Evolutionary conservation across 2,329 filamentous ascomycete species (phyloP), one percentile per base, ranked within the genome.

Genomic region (Westerdykella sp.): DNA sequence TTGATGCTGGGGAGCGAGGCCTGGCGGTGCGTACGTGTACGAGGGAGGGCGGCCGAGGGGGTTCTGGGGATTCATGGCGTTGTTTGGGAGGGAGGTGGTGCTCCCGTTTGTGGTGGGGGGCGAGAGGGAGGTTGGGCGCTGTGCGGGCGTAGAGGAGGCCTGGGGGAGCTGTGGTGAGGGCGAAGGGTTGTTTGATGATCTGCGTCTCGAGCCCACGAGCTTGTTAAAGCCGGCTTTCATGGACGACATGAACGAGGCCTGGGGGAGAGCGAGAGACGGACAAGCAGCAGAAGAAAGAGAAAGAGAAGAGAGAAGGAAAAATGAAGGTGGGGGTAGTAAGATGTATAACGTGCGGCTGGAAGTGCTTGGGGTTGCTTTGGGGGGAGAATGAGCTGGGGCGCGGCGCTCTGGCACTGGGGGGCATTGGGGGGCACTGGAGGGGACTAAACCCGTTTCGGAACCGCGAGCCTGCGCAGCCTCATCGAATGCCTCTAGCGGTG

Each of bases 181-280:
- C 41, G 62, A 58, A 43, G 66, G 67, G 66, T 73, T 75, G 56
- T 75, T 75, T 48, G 83, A 84, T 45, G 58, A 61, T 75, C 82
- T 85, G 71, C 85, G 83, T 79, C 85, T 87, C 73, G 83, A 84
- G 76, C 87, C 85, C 72, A 85, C 83, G 73, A 88, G 78, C 76
- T 79, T 79, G 76, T 86, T 85, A 69, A 87, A 80, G 71, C 84
- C 81, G 68, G 80, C 79, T 76, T 86, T 87, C 80, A 85, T 79
- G 77, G 81, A 86, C 78, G 79, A 85, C 83, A 86, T 85, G 75
- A 71, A 73, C 48, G 45, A 28, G 18, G 18, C 18, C 18, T 21
- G 18, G 25, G 25, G 25, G 25, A 10, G 25, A 28, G 25, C 25
- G 43, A 43, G 41, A 47, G 48, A 51, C 44, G 48, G 41, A 36